Evolutionary conservation across 139 green algal genomes (phyloP).

Genomic region (Eudorina sp.): DNA sequence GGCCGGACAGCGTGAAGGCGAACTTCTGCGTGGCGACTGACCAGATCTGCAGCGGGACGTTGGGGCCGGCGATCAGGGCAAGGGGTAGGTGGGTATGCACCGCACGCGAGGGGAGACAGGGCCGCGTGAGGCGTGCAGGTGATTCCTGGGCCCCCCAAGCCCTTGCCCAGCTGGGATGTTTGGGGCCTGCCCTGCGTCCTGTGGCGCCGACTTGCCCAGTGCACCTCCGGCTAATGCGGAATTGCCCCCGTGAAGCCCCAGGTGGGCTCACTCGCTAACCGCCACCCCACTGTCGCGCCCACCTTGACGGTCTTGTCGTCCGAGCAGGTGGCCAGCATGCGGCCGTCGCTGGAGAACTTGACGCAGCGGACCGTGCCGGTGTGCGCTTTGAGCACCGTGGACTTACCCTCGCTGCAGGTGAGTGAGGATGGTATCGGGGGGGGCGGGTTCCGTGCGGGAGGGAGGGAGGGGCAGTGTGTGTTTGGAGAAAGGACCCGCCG

Average conservation of each 20-base stretch:
- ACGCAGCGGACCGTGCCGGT: slow-evolving; percentile 86
- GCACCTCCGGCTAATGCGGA: too few relatives aligned
- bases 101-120: too few relatives aligned
- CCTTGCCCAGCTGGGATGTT: too few relatives aligned
- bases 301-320: slow-evolving; percentile 95
- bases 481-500: too few relatives aligned
- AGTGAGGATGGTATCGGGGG: background rate
- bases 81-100: background rate
- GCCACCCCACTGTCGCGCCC: too few relatives aligned
- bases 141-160: too few relatives aligned
- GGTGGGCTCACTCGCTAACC: too few relatives aligned
- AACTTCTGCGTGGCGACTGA: slow-evolving; percentile 84
- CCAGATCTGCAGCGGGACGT: slow-evolving; percentile 83
- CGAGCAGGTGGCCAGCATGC: slow-evolving; percentile 79
- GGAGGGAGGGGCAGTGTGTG: too few relatives aligned
- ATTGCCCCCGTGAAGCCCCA: too few relatives aligned
- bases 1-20: slow-evolving; percentile 82
- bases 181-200: too few relatives aligned
- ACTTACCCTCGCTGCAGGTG: slow-evolving; percentile 81
- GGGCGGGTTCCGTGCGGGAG: background rate
- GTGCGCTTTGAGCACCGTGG: slow-evolving; percentile 89
- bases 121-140: too few relatives aligned
- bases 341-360: slow-evolving; percentile 82
- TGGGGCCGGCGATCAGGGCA: background rate
- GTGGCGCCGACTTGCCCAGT: too few relatives aligned